Conservation (phyloP, 768 basidiomycete genomes). For the Pulveroboletus sp. region DNA sequence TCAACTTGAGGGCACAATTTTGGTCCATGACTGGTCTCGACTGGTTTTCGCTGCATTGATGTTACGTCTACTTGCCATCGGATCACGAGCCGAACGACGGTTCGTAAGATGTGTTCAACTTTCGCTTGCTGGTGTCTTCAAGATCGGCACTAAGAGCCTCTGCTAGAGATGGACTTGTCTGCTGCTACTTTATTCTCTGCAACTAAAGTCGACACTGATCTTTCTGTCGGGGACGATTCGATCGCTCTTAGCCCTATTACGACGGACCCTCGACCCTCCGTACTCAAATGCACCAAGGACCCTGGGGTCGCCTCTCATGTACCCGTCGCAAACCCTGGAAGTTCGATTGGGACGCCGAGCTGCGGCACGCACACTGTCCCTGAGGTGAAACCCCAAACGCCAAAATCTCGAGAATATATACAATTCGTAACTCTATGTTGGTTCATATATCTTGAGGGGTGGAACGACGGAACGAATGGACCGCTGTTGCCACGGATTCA, state of each 20-base stretch:
- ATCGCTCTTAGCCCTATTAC: constrained; percentile 1
- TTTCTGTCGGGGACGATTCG: background rate
- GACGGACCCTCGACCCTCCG: background rate
- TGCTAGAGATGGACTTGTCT: background rate
- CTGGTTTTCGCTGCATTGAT: background rate
- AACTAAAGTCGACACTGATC: background rate
- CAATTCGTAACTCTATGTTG: constrained; percentile 56
- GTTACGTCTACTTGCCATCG: background rate
- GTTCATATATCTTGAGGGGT: constrained; percentile 59
- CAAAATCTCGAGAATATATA: constrained; percentile 25
- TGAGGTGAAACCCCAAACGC: constrained; percentile 2
- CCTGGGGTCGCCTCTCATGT: background rate
- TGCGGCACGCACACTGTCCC: background rate
- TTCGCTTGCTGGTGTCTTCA: background rate
- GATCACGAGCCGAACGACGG: background rate
- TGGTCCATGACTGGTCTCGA: background rate
- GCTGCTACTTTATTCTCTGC: background rate
- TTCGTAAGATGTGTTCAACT: background rate
- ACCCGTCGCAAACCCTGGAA: background rate
- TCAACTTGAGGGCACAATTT: background rate
- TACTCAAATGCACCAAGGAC: constrained; percentile 1
- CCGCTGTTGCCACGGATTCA: constrained; percentile 73
- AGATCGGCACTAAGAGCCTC: background rate
- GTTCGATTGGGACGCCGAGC: background rate
- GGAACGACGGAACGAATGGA: constrained; percentile 75